Percentiles rank a stretch among this genome's conserved stretches.
phyloP scores from a whole-genome alignment of 2,329 filamentous ascomycete species.

The Pseudopithomyces chartarum region DNA sequence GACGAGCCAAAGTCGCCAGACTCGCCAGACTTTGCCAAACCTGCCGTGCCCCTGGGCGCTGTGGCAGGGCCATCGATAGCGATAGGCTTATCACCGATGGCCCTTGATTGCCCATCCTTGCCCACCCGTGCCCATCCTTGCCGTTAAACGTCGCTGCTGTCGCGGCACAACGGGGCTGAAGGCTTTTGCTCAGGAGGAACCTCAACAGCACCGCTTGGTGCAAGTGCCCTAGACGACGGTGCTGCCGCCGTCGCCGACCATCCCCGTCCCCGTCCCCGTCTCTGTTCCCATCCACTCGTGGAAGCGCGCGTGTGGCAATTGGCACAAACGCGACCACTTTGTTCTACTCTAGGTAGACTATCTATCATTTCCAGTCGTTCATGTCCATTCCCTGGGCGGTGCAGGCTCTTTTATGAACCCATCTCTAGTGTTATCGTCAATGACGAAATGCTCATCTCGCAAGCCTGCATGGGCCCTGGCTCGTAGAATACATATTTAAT shows the following conservation, averaged over 20 bases:
- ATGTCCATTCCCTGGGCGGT: constrained; percentile 6
- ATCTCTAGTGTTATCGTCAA: constrained; percentile 10
- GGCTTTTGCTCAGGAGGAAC: constrained; percentile 5
- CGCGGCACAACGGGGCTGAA: constrained; percentile 13
- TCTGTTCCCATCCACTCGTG: no score
- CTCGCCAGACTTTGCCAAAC: no score
- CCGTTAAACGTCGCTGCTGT: constrained; percentile 23
- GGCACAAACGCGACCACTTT: neutral
- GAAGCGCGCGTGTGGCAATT: no score
- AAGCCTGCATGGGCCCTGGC: neutral
- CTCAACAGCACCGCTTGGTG: constrained; percentile 9
- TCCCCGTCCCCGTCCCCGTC: no score
- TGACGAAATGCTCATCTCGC: constrained; percentile 9
- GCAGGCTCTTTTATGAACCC: constrained; percentile 5
- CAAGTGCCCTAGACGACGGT: neutral
- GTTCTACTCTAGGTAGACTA: neutral
- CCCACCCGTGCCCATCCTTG: constrained; percentile 33
- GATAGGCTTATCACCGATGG: constrained; percentile 24
- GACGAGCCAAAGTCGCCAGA: constrained; percentile 11
- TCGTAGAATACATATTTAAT: neutral
- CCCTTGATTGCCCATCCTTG: constrained; percentile 3
- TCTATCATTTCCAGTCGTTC: no score
- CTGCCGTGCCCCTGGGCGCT: no score
- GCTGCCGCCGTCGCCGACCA: neutral
- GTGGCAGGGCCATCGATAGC: constrained; percentile 20